Evolutionary conservation across 495 filamentous ascomycete species (phyloP).

Genomic region (Articulospora tetracladia): DNA sequence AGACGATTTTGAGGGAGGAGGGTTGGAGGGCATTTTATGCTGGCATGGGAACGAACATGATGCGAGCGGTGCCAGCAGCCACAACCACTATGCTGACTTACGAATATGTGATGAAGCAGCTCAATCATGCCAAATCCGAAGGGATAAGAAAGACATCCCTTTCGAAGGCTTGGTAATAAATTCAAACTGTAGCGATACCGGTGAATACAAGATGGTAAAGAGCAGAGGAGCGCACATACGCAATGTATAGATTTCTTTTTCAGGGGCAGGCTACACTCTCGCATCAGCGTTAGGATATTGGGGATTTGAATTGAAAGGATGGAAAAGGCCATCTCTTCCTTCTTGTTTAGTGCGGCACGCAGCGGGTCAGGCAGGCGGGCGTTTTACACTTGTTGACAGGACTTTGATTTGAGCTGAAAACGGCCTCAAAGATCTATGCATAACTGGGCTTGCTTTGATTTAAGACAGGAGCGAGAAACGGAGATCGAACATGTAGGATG

Average conservation of each 20-base stretch:
- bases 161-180: not conserved
- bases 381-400: no score
- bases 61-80: constrained; percentile 89
- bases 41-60: constrained; percentile 96
- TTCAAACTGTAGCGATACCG: not conserved
- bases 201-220: not conserved
- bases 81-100: constrained; percentile 98
- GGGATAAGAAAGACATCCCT: constrained; percentile 14
- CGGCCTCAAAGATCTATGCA: no score
- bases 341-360: not conserved
- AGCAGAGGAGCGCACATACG: not conserved
- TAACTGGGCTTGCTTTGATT: no score
- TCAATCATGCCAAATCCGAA: constrained; percentile 30
- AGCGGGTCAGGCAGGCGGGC: not conserved
- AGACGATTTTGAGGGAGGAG: constrained; percentile 83
- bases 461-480: not conserved
- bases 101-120: constrained; percentile 70
- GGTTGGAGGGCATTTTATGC: constrained; percentile 97
- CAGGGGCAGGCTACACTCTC: not conserved
- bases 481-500: no score
- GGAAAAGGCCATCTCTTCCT: not conserved
- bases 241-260: not conserved
- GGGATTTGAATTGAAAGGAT: not conserved
- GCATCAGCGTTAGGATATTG: not conserved
- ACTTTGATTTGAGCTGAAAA: not conserved